phyloP scores from a whole-genome alignment of 352 stramenopile genomes.

The Globisporangium nunn region DNA sequence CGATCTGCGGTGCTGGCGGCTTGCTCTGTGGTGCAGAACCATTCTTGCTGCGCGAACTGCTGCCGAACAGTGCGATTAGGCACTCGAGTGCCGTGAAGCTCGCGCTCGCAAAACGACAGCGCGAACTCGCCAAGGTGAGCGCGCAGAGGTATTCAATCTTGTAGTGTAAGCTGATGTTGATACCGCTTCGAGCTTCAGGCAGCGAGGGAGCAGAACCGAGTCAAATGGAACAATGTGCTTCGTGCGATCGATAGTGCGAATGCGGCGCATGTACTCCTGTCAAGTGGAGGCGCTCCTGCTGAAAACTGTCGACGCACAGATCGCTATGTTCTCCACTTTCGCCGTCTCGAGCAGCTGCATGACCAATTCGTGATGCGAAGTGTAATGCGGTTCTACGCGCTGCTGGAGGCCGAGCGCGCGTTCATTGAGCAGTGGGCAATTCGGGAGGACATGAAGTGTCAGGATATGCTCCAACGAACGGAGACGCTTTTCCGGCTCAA shows the following conservation, averaged over 20 bases:
- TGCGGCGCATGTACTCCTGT: background rate
- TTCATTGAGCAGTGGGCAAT: conserved; percentile 29
- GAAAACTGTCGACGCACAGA: background rate
- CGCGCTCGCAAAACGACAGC: conserved; percentile 11
- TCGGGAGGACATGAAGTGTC: conserved; percentile 19
- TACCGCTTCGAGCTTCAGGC: background rate
- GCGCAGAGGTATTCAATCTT: background rate
- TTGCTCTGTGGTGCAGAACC: conserved; percentile 19
- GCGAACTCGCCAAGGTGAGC: conserved; percentile 16
- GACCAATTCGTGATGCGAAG: conserved; percentile 21
- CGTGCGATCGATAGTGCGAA: background rate
- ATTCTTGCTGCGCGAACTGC: conserved; percentile 26
- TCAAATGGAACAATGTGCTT: conserved; percentile 5
- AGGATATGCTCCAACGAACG: conserved; percentile 22
- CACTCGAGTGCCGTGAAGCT: conserved; percentile 16
- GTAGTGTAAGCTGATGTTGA: background rate
- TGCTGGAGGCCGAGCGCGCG: conserved; percentile 39
- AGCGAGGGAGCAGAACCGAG: background rate
- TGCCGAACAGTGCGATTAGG: background rate
- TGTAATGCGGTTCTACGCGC: conserved; percentile 35
- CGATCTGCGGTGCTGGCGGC: conserved; percentile 16
- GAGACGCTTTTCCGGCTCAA: conserved; percentile 43
- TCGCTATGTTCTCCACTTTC: conserved; percentile 19
- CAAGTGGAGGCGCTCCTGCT: background rate
- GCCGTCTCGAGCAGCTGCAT: conserved; percentile 22